Evolutionary conservation across 1,284 basidiomycete species (phyloP).

Genomic region (Rhodotorula sp.): DNA sequence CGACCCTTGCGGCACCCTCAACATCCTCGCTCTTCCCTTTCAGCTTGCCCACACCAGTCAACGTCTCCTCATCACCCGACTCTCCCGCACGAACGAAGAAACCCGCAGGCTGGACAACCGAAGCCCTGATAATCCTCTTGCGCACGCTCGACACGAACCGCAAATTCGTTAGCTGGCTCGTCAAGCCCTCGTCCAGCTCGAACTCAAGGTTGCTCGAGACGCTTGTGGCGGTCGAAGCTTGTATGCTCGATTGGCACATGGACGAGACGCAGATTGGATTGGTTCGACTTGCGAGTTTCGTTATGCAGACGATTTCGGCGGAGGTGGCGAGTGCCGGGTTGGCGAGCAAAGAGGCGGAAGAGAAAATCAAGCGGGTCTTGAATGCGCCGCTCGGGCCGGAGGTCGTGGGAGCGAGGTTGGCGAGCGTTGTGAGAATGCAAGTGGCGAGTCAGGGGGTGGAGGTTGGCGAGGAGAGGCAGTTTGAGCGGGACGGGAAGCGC

Average conservation of each 20-base stretch:
- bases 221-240: constrained; percentile 71
- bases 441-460: constrained; percentile 60
- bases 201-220: constrained; percentile 57
- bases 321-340: background rate
- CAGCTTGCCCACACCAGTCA: background rate
- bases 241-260: constrained; percentile 79
- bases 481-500: background rate
- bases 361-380: constrained; percentile 57
- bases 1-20: constrained; percentile 54
- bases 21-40: background rate
- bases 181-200: background rate
- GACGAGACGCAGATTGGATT: constrained; percentile 89
- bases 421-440: constrained; percentile 59
- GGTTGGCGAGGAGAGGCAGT: background rate
- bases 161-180: constrained; percentile 16
- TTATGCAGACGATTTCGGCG: constrained; percentile 78
- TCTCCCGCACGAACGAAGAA: background rate
- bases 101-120: constrained; percentile 4
- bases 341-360: background rate
- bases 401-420: background rate
- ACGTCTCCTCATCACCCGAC: background rate
- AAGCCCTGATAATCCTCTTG: constrained; percentile 71
- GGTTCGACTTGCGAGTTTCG: constrained; percentile 83
- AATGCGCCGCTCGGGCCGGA: constrained; percentile 48
- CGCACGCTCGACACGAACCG: constrained; percentile 66